phyloP scores from a whole-genome alignment of 257 asterid species.

The Mitragyna speciosa region DNA sequence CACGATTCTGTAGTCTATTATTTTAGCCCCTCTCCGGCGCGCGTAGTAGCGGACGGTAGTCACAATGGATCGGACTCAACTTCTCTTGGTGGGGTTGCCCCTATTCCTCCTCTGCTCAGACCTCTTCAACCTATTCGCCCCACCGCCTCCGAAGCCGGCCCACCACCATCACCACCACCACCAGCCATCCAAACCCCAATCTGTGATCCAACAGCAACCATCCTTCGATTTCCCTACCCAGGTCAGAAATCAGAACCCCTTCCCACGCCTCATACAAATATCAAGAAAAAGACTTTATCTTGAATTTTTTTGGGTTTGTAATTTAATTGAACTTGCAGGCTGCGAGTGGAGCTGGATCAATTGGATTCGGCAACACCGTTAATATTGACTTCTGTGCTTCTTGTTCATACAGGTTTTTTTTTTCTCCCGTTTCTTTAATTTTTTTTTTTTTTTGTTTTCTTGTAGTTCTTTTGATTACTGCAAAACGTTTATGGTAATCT shows the following conservation, averaged over 20 bases:
- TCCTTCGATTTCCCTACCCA: conserved; percentile 63
- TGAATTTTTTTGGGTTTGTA: background rate
- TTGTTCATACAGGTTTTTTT: conserved; percentile 75
- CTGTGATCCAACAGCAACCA: conserved; percentile 36
- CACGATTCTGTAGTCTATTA: no score
- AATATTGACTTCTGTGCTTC: conserved; percentile 86
- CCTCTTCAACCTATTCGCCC: conserved; percentile 65
- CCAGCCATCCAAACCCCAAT: conserved; percentile 6
- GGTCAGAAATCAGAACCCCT: conserved; percentile 36
- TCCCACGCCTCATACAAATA: background rate
- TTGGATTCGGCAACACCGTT: conserved; percentile 80
- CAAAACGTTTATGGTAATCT: no score
- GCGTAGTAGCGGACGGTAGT: background rate
- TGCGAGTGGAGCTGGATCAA: conserved; percentile 45
- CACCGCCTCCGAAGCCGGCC: conserved; percentile 64
- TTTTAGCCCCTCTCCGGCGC: background rate
- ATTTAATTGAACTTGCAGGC: conserved; percentile 46
- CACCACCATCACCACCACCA: conserved; percentile 50
- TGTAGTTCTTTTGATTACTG: background rate
- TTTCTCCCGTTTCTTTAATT: background rate
- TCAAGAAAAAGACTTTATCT: background rate
- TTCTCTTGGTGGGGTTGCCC: conserved; percentile 74
- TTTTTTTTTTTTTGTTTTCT: no score
- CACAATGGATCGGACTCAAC: conserved; percentile 78
- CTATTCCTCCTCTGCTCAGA: conserved; percentile 85